phyloP scores from a whole-genome alignment of 2,329 filamentous ascomycete species.

The Xylariaceae sp. region DNA sequence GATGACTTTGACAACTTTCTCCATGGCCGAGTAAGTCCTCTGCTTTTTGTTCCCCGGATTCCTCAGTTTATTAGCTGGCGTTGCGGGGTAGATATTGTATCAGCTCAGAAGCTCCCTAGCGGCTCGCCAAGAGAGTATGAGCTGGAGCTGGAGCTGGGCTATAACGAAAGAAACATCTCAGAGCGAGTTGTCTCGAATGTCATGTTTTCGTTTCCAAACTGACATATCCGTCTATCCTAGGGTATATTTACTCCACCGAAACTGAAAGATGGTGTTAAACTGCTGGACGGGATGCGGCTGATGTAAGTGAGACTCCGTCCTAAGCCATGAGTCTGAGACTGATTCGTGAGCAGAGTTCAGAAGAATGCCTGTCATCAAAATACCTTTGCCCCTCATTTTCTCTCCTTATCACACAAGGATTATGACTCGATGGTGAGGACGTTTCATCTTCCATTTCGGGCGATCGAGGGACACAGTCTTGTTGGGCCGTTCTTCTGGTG shows the following conservation, averaged over 20 bases:
- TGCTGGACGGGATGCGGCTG: slow-evolving; percentile 56
- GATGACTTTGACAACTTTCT: slow-evolving; percentile 64
- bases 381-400: slow-evolving; percentile 58
- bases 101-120: not conserved
- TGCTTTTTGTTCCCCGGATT: not conserved
- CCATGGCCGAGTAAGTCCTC: slow-evolving; percentile 47
- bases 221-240: slow-evolving; percentile 36
- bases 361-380: slow-evolving; percentile 58
- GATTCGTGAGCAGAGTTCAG: slow-evolving; percentile 49
- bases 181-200: not conserved
- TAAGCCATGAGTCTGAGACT: slow-evolving; percentile 9
- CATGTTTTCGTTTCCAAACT: not conserved
- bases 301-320: slow-evolving; percentile 47
- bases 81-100: slow-evolving; percentile 5
- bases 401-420: slow-evolving; percentile 53
- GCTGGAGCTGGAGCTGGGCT: no score
- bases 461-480: slow-evolving; percentile 60
- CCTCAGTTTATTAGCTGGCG: not conserved
- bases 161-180: no score
- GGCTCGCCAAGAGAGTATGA: no score
- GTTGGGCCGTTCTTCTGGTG: slow-evolving; percentile 68
- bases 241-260: slow-evolving; percentile 55
- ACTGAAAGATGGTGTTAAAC: slow-evolving; percentile 45
- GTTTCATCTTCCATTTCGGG: slow-evolving; percentile 57
- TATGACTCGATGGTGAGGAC: slow-evolving; percentile 61